phyloP scores from a whole-genome alignment of 139 green algal species.

The Mesostigma viride region DNA sequence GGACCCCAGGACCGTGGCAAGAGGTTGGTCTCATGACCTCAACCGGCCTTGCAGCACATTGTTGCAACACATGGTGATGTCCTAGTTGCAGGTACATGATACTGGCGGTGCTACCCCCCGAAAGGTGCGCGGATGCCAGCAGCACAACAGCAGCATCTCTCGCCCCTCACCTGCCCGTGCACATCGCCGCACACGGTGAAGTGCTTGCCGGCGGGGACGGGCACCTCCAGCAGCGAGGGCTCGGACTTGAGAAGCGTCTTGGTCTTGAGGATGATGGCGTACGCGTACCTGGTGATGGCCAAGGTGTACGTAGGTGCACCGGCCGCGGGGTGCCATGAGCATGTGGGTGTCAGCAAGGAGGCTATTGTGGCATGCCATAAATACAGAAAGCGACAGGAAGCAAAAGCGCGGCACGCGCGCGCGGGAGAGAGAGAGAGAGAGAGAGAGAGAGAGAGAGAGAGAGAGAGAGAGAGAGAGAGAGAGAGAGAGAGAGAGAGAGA shows the following conservation, averaged over 20 bases:
- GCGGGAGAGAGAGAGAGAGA: conserved; percentile 1
- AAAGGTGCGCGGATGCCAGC: too few species aligned
- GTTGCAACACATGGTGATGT: too few species aligned
- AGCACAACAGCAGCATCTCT: too few species aligned
- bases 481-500: conserved; percentile 5
- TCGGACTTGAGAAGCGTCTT: conserved; percentile 39
- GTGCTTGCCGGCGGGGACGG: conserved; percentile 38
- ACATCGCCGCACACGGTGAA: conserved; percentile 85
- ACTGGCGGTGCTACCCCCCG: too few species aligned
- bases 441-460: conserved; percentile 5
- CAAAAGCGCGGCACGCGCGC: not conserved
- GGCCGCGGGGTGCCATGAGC: not conserved
- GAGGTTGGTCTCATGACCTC: too few species aligned
- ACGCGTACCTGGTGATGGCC: conserved; percentile 34
- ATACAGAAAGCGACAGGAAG: not conserved
- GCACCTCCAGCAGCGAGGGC: conserved; percentile 66
- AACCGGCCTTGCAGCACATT: too few species aligned
- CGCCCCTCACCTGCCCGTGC: conserved; percentile 26
- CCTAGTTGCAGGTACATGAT: too few species aligned
- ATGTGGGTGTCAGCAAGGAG: not conserved
- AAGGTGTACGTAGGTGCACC: not conserved
- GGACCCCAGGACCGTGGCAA: too few species aligned
- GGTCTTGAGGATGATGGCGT: conserved; percentile 52
- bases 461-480: conserved; percentile 5
- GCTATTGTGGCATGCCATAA: not conserved